phyloP scores from a whole-genome alignment of 495 filamentous ascomycete genomes.

The Aspergillus indologenus region DNA sequence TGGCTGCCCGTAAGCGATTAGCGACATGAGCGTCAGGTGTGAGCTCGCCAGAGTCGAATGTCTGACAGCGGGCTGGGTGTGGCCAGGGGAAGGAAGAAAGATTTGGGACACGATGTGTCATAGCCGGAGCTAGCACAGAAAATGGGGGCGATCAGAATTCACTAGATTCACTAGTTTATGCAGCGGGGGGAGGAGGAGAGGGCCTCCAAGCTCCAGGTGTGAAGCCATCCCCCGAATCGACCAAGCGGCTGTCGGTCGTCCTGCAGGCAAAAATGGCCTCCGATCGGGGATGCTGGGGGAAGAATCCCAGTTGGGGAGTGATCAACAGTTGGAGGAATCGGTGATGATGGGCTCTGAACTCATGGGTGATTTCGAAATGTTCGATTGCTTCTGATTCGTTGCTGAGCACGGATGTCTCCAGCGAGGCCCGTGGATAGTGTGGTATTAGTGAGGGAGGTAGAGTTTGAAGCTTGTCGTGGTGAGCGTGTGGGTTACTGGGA shows the following conservation, averaged over 20 bases:
- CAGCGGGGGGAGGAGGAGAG: background rate
- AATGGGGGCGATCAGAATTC: background rate
- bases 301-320: background rate
- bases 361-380: background rate
- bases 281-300: background rate
- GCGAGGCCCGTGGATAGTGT: background rate
- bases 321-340: background rate
- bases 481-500: too few species aligned
- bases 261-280: background rate
- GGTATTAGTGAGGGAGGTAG: background rate
- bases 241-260: background rate
- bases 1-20: background rate
- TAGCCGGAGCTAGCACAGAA: background rate
- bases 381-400: background rate
- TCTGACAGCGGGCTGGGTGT: slow-evolving; percentile 3
- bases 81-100: background rate
- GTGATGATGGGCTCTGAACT: background rate
- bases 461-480: background rate
- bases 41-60: background rate
- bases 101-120: background rate
- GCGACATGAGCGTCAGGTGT: background rate
- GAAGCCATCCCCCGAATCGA: background rate
- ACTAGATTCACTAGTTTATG: slow-evolving; percentile 27
- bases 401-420: background rate
- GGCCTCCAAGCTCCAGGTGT: background rate